phyloP scores from a whole-genome alignment of 495 filamentous ascomycete species.

The Cercophora newfieldiana region DNA sequence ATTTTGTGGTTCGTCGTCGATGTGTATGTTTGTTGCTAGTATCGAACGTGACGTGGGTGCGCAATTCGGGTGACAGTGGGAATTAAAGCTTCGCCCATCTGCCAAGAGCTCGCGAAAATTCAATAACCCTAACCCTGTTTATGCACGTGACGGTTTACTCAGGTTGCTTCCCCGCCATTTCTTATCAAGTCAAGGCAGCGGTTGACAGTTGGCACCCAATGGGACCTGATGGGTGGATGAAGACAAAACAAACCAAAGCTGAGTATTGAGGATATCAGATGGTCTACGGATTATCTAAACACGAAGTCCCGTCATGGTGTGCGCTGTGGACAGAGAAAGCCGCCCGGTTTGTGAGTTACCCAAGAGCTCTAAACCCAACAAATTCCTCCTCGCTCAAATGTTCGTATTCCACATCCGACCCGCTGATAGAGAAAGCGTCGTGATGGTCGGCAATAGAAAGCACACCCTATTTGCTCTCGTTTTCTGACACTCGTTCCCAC shows the following conservation, averaged over 20 bases:
- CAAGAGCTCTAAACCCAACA: no score
- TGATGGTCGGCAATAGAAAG: background rate
- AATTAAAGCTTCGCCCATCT: no score
- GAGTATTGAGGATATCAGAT: no score
- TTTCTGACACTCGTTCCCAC: conserved; percentile 61
- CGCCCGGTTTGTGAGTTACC: no score
- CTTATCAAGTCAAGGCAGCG: no score
- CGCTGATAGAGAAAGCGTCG: background rate
- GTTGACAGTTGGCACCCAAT: conserved; percentile 12
- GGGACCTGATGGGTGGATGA: background rate
- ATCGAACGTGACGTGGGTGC: background rate
- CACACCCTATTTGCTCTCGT: conserved; percentile 45
- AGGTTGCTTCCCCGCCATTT: no score
- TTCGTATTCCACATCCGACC: conserved; percentile 7
- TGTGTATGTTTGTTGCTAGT: background rate
- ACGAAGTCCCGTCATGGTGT: no score
- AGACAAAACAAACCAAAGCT: no score
- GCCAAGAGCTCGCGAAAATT: conserved; percentile 1
- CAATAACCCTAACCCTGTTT: background rate
- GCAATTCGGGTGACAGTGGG: background rate
- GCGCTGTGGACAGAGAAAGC: no score
- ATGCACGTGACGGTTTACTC: conserved; percentile 10
- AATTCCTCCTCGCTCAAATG: no score
- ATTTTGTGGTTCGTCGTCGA: background rate
- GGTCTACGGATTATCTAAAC: no score